phyloP scores from a whole-genome alignment of 148 eudicot genomes.

The Agrostemma githago region DNA sequence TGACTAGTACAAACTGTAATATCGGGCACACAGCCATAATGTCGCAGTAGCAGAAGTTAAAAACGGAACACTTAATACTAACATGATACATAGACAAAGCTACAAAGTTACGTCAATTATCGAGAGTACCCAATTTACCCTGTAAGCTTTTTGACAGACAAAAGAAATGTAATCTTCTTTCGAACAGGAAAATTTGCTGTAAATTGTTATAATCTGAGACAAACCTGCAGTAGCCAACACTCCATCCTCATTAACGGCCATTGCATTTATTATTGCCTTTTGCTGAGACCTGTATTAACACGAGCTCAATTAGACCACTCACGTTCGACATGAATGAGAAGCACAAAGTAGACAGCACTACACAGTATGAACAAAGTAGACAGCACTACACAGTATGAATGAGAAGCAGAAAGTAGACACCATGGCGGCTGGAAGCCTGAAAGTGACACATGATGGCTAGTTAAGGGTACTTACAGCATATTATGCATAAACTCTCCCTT shows the following conservation, averaged over 20 bases:
- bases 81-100: not conserved
- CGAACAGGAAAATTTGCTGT: not conserved
- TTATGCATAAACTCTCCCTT: conserved; percentile 98
- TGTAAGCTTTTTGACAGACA: not conserved
- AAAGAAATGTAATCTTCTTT: not conserved
- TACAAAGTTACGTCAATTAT: not conserved
- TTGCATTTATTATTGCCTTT: conserved; percentile 85
- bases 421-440: not conserved
- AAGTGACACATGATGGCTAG: not conserved
- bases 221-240: conserved; percentile 90
- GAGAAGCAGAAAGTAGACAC: too few relatives aligned
- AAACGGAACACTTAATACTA: not conserved
- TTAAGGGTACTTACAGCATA: conserved; percentile 79
- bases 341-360: not conserved
- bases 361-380: not conserved
- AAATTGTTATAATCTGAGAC: not conserved
- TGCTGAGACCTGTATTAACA: conserved; percentile 69
- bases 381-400: not conserved
- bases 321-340: not conserved
- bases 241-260: conserved; percentile 95
- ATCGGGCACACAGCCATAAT: not conserved
- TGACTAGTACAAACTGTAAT: not conserved
- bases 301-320: not conserved
- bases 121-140: not conserved
- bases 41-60: not conserved